Evolutionary conservation across 2,329 filamentous ascomycete genomes (phyloP).

Genomic region (Cercospora sp.): DNA sequence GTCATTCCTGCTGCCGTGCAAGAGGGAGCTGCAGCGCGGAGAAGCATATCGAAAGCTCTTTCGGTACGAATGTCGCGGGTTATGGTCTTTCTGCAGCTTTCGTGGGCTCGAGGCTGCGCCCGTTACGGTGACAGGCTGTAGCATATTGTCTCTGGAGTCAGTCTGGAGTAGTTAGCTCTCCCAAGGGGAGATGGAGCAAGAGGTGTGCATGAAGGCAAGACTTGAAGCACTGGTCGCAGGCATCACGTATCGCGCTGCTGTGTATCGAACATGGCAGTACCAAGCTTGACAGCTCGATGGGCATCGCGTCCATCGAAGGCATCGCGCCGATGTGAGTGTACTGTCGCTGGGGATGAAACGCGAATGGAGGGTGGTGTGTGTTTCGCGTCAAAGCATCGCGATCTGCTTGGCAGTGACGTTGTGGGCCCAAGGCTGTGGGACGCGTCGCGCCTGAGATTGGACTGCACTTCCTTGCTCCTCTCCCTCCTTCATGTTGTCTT

Average conservation of each 20-base stretch:
- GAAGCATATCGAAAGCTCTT: neutral
- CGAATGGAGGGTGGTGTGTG: neutral
- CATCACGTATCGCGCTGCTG: neutral
- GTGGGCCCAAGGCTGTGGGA: neutral
- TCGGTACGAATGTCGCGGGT: slow-evolving; percentile 1
- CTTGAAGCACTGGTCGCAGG: neutral
- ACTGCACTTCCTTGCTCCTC: neutral
- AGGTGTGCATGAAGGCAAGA: neutral
- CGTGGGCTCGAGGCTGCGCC: neutral
- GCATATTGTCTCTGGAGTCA: neutral
- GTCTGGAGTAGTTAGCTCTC: neutral
- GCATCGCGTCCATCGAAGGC: neutral
- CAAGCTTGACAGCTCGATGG: neutral
- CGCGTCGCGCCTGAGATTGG: neutral
- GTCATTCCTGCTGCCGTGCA: neutral
- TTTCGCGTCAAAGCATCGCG: neutral
- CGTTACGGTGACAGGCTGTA: slow-evolving; percentile 2
- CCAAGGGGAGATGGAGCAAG: neutral
- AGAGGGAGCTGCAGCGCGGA: neutral
- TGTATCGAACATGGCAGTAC: neutral
- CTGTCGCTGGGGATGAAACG: neutral
- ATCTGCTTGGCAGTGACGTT: neutral
- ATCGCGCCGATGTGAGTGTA: slow-evolving; percentile 1
- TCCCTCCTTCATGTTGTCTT: neutral
- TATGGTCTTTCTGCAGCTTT: slow-evolving; percentile 6